Evolutionary conservation across 2,329 filamentous ascomycete species (phyloP), one percentile per base, ranked within the genome.

Genomic region (Neopestalotiopsis sp.): DNA sequence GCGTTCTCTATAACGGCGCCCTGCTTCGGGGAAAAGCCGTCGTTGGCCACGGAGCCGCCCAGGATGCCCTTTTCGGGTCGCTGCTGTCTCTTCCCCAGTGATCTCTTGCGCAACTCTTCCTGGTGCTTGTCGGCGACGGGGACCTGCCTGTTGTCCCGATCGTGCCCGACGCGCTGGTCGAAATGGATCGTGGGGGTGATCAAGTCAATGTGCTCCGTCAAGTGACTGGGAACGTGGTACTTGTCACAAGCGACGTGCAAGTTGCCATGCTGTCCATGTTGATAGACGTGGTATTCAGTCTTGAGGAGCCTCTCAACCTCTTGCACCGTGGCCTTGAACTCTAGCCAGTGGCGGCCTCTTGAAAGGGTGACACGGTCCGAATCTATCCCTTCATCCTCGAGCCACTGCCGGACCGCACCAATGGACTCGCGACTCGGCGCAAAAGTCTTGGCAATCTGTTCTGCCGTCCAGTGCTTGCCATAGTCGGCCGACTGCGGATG

Each of bases 251-350:
- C 83, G 57, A 84, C 71, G 69, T 83, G 82, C 20, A 72, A 71
- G 24, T 76, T 70, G 67, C 81, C 69, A 71, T 78, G 71, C 1
- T 74, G 70, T 10, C 74, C 72, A 71, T 87, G 83, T 71, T 82
- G 78, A 73, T 85, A 88, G 58, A 85, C 75, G 71, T 88, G 83
- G 72, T 87, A 89, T 68, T 86, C 79, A 6, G 87, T 84, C 71
- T 83, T 82, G 62, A 90, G 81, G 20, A 90, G 80, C 24, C 77
- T 75, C 75, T 89, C 87, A 5, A 85, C 82, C 74, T 90, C 85
- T 45, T 82, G 78, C 3, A 85, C 84, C 5, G 86, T 86, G 9
- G 86, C 86, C 67, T 88, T 82, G 74, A 90, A 88, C 12, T 82
- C 79, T 24, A 89, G 74, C 86, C 87, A 89, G 64, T 84, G 84